A percentile compares a stretch with the other conserved stretches of the same genome.
phyloP scores from a whole-genome alignment of 192 early-diverging fungal species.

The Kappamyces sp. region DNA sequence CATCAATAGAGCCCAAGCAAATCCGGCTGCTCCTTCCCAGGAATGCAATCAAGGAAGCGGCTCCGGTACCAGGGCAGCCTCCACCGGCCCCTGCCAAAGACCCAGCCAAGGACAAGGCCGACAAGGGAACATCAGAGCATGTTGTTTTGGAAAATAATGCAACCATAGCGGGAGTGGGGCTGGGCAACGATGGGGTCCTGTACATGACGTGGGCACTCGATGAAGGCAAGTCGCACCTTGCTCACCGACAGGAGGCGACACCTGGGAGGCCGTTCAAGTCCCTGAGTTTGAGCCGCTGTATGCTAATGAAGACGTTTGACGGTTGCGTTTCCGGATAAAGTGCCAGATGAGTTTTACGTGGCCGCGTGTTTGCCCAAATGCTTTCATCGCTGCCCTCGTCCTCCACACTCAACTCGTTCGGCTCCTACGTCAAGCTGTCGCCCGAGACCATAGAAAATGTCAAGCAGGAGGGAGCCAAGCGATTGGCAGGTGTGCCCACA shows the following conservation, averaged over 20 bases:
- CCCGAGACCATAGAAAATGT: no score
- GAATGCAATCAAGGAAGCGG: no score
- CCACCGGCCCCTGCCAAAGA: no score
- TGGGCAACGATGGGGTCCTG: conserved; percentile 1
- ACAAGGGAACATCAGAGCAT: neutral
- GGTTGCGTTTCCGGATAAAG: neutral
- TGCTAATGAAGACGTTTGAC: conserved; percentile 35
- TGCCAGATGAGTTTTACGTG: neutral
- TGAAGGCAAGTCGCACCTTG: no score
- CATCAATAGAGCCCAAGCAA: conserved; percentile 8
- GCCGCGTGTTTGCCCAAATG: neutral
- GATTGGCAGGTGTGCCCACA: no score
- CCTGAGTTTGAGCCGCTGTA: conserved; percentile 11
- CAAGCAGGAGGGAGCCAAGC: no score
- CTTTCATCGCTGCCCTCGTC: no score
- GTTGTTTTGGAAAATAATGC: neutral
- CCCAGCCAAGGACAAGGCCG: no score
- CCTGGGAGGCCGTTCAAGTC: neutral
- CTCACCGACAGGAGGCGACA: neutral
- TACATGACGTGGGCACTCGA: conserved; percentile 9
- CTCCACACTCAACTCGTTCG: no score
- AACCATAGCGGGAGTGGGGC: neutral
- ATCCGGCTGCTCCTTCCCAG: conserved; percentile 6
- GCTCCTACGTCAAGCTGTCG: no score
- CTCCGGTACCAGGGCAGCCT: no score